These are phyloP conservation scores for Colletotrichum euphorbiae DNA, from an alignment of 2,329 filamentous ascomycete species.

Conservation along the genomic window DNA sequence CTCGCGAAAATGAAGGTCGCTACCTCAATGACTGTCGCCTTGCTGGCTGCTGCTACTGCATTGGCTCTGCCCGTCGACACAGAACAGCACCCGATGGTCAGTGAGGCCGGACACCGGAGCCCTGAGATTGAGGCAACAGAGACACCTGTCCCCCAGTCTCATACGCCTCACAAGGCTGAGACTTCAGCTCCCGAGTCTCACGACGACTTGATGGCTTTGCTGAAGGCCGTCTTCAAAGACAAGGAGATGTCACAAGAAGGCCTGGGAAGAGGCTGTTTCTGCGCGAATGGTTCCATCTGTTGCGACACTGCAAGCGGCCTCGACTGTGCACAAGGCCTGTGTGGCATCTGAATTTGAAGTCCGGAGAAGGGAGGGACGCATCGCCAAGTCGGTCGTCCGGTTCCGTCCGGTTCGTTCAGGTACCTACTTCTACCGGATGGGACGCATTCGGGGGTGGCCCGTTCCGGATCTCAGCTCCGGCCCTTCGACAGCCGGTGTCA, in stretches of 20 bases:
- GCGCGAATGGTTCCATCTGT: slow-evolving; percentile 46
- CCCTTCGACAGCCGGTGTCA: too few species aligned
- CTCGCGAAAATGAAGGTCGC: slow-evolving; percentile 15
- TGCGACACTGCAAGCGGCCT: slow-evolving; percentile 42
- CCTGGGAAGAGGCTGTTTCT: slow-evolving; percentile 43
- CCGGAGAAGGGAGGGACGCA: neutral
- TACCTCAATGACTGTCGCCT: neutral
- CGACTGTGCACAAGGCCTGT: slow-evolving; percentile 46
- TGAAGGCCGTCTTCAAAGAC: slow-evolving; percentile 18
- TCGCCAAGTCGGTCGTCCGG: neutral
- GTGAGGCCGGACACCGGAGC: too few species aligned
- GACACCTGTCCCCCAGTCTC: neutral
- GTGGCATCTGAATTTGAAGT: slow-evolving; percentile 43
- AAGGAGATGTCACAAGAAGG: slow-evolving; percentile 9
- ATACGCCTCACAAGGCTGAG: neutral
- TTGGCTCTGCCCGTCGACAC: slow-evolving; percentile 21
- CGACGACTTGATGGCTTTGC: slow-evolving; percentile 13
- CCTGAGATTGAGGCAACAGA: neutral
- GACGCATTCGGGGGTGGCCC: too few species aligned
- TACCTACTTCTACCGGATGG: neutral
- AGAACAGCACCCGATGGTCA: slow-evolving; percentile 22
- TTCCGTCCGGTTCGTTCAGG: neutral
- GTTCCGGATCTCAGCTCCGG: too few species aligned
- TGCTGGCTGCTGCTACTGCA: slow-evolving; percentile 4
- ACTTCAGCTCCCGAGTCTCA: neutral